Base-by-base conservation (phyloP, 1,139 yeast genomes). In the Kodamaea plutei region DNA sequence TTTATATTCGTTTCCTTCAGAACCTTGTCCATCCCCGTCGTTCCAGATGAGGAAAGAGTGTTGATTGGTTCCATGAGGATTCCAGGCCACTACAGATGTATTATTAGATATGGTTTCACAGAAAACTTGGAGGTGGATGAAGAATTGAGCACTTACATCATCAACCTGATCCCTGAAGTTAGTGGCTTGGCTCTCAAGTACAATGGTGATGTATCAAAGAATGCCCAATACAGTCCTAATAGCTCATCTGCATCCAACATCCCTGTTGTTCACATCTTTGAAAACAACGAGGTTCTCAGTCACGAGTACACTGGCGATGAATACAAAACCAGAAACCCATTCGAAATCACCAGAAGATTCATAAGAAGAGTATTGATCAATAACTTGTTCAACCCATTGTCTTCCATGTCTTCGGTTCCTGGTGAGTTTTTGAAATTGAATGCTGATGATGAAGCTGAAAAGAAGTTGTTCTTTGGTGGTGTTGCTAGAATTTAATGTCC, bases 51-150 rank as follows among this genome's bases (percentile, higher is more conserved):
- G 5, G 70, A 67, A 26, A 52, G 71, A 27, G 50, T 68, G 2
- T 43, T 65, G 20, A 38, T 70, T 19, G 67, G 63, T 3, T 48
- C 59, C 20, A 64, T 69, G 43, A 59, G 52, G 31, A 44, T 67
- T 18, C 58, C 64, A 1, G 73, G 73, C 1, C 69, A 69, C 37
- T 69, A 61, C 50, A 54, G 71, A 36, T 69, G 75, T 41, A 52
- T 69, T 12, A 37, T 69, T 8, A 50, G 72, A 28, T 66, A 58
- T 37, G 76, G 76, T 5, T 70, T 69, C 45, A 66, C 64, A 64
- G 73, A 68, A 37, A 58, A 58, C 14, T 52, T 63, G 8, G 36
- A 38, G 24, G 50, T 68, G 22, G 59, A 56, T 35, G 37, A 48
- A 13, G 41, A 37, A 6, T 41, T 64, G 28, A 41, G 52, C 21